Conservation (phyloP, 257 asterid species). For the Salvia hispanica region DNA sequence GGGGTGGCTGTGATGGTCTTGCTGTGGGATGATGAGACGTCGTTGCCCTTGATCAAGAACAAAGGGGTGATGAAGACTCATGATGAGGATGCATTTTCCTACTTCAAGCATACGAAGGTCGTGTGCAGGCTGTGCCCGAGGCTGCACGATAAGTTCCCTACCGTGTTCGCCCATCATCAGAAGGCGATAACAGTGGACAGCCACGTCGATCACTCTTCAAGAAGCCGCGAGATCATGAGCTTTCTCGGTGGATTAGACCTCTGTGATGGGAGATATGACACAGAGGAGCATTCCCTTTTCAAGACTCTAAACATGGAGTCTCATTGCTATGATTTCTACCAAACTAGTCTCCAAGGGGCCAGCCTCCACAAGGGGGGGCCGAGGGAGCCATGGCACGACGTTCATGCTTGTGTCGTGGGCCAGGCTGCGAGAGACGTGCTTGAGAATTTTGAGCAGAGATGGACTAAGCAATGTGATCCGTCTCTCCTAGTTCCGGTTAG, state of each 20-base stretch:
- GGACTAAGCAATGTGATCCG: conserved; percentile 80
- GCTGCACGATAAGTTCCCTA: conserved; percentile 68
- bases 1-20: conserved; percentile 80
- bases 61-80: conserved; percentile 84
- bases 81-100: conserved; percentile 72
- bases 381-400: conserved; percentile 93
- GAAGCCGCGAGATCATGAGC: conserved; percentile 67
- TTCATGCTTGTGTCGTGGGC: conserved; percentile 74
- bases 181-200: conserved; percentile 66
- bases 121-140: conserved; percentile 72
- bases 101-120: conserved; percentile 77
- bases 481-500: conserved; percentile 51
- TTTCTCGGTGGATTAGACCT: conserved; percentile 86
- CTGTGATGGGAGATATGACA: conserved; percentile 91
- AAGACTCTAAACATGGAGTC: conserved; percentile 72
- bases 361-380: conserved; percentile 91
- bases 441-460: conserved; percentile 79
- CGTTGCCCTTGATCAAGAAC: conserved; percentile 73
- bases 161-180: conserved; percentile 86
- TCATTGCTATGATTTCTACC: conserved; percentile 79
- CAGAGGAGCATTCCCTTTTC: conserved; percentile 77
- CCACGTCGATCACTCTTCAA: conserved; percentile 43
- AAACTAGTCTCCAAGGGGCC: conserved; percentile 77
- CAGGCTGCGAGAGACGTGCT: conserved; percentile 74
- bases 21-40: conserved; percentile 90